Base-by-base conservation (phyloP, 179 eudicot species). In the Carnegiea gigantea region DNA sequence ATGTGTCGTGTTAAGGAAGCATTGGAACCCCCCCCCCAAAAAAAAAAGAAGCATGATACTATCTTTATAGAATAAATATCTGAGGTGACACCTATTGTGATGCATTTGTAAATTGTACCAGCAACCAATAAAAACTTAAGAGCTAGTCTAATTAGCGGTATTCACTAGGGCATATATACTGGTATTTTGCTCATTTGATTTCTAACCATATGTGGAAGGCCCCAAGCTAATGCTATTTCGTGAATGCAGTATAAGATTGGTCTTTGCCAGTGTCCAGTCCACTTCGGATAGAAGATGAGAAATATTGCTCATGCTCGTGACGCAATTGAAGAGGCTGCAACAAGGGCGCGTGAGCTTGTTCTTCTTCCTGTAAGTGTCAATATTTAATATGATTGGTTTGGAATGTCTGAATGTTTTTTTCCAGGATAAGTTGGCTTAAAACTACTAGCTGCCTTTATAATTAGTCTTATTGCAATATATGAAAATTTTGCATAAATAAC, bases 311-410 rank as follows among this genome's bases (percentile, higher is more conserved):
- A 91, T 87, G 98, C 98, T 57, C 89, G 92, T 38, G 75, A 85
- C 77, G 95, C 93, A 13, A 84, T 94, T 26, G 88, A 86, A 71
- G 93, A 92, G 82, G 98, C 97, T 81, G 95, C 93, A 28, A 84
- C 70, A 91, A 87, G 88, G 97, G 95, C 75, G 93, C 97, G n/a
- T 54, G 85, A 89, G 83, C 95, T 94, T 79, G 92, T 91, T 86
- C 84, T 94, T 80, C 86, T 94, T 80, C 97, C 95, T 73, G 97
- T 93, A 86, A 86, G 92, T 78, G 75, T n/a, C 43, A 73, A 2
- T 33, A n/a, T 9, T 44, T 23, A 24, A 65, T 9, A 13, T 65
- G 15, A 44, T 54, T 79, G 62, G 43, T 73, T 78, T 78, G 24
- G 43, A 72, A 70, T 15, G 68, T 84, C 21, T 59, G 28, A 13